A percentile compares a stretch with the other conserved stretches of the same genome.
phyloP scores from a whole-genome alignment of 495 filamentous ascomycete genomes.

The Xylaria telfairii region DNA sequence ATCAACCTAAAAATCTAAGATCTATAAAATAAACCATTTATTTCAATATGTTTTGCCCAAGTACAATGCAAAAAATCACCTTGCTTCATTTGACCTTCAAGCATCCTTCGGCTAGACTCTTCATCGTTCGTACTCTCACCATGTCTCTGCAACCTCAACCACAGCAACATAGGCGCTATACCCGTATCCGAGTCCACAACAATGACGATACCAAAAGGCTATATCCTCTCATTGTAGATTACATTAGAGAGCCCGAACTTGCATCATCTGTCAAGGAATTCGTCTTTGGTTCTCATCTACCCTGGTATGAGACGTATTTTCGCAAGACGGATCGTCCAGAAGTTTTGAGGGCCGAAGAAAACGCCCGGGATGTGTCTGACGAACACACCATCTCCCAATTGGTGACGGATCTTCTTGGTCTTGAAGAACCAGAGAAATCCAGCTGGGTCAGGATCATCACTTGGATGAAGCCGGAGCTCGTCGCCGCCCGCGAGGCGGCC shows the following conservation, averaged over 20 bases:
- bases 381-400: not conserved
- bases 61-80: not conserved
- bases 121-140: not conserved
- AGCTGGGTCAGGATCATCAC: not conserved
- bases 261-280: conserved; percentile 1
- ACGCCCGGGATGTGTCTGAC: not conserved
- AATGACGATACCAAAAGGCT: not conserved
- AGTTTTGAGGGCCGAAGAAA: not conserved
- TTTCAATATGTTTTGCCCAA: not conserved
- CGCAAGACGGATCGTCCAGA: not conserved
- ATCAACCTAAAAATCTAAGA: not conserved
- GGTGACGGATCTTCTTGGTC: not conserved
- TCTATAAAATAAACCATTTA: not conserved
- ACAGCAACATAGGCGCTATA: not conserved
- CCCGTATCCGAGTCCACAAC: not conserved
- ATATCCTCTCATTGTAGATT: conserved; percentile 8
- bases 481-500: not conserved
- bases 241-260: not conserved
- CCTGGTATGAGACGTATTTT: not conserved
- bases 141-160: not conserved
- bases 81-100: not conserved
- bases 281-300: conserved; percentile 2
- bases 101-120: not conserved
- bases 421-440: not conserved
- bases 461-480: conserved; percentile 4